Evolutionary conservation across 140 eudicot genomes (phyloP).

Genomic region (Stevia rebaudiana): DNA sequence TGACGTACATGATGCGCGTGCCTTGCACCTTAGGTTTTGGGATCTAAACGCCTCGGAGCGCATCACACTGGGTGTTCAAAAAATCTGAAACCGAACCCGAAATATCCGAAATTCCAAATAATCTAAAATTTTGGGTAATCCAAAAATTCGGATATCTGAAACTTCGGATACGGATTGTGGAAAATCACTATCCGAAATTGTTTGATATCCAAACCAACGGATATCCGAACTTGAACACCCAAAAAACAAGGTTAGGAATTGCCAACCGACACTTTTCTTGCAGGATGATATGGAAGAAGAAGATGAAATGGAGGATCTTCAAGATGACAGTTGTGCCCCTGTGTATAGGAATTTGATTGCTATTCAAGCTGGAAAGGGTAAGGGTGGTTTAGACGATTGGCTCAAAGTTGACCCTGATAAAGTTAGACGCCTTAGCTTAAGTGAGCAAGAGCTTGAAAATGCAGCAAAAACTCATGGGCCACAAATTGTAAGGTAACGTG

Average conservation of each 20-base stretch:
- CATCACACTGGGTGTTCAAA: neutral
- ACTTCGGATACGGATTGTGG: too few species aligned
- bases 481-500: constrained; percentile 67
- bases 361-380: constrained; percentile 97
- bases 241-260: too few species aligned
- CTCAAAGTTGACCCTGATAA: constrained; percentile 79
- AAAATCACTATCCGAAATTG: too few species aligned
- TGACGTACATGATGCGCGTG: too few species aligned
- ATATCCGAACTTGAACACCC: too few species aligned
- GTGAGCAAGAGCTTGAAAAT: constrained; percentile 89
- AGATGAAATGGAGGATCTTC: constrained; percentile 42
- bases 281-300: constrained; percentile 48
- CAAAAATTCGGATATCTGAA: too few species aligned
- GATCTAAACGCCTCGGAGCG: neutral
- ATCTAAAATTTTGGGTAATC: too few species aligned
- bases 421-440: constrained; percentile 97
- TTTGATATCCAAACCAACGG: too few species aligned
- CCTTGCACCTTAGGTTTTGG: neutral
- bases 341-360: constrained; percentile 77
- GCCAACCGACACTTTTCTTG: constrained; percentile 15
- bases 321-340: constrained; percentile 49
- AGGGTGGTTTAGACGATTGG: constrained; percentile 84
- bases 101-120: too few species aligned
- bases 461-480: constrained; percentile 60
- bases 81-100: too few species aligned